phyloP scores from a whole-genome alignment of 805 yeast genomes.

The Lachancea cidri region DNA sequence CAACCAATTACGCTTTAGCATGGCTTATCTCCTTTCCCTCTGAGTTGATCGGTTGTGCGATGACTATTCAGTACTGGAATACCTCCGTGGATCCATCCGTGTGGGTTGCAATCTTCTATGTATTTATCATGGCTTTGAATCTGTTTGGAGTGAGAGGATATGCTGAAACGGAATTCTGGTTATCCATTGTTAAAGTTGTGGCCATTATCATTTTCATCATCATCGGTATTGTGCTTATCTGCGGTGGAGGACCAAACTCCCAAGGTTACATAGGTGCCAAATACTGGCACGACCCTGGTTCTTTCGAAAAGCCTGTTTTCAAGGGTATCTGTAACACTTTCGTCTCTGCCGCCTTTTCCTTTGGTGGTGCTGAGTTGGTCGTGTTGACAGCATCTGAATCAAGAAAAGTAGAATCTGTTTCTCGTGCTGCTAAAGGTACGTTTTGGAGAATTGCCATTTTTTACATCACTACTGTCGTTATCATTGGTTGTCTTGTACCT shows the following conservation, averaged over 20 bases:
- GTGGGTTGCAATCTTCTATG: conserved; percentile 24
- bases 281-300: conserved; percentile 50
- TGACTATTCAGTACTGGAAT: conserved; percentile 46
- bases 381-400: conserved; percentile 74
- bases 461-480: conserved; percentile 48
- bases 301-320: conserved; percentile 43
- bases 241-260: conserved; percentile 46
- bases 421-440: conserved; percentile 55
- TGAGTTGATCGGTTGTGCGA: conserved; percentile 51
- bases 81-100: conserved; percentile 21
- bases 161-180: conserved; percentile 49
- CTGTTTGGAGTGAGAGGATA: conserved; percentile 48
- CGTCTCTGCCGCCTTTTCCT: conserved; percentile 69
- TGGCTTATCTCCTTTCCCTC: conserved; percentile 52
- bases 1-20: conserved; percentile 52
- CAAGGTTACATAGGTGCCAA: conserved; percentile 36
- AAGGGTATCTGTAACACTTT: conserved; percentile 62
- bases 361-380: conserved; percentile 63
- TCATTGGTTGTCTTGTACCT: conserved; percentile 70
- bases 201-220: conserved; percentile 46
- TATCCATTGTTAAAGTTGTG: conserved; percentile 41
- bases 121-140: conserved; percentile 41
- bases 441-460: conserved; percentile 53
- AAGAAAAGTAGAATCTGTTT: conserved; percentile 50
- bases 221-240: conserved; percentile 41